Conservation (phyloP, 495 filamentous ascomycete species). For the Penicillium canariense region DNA sequence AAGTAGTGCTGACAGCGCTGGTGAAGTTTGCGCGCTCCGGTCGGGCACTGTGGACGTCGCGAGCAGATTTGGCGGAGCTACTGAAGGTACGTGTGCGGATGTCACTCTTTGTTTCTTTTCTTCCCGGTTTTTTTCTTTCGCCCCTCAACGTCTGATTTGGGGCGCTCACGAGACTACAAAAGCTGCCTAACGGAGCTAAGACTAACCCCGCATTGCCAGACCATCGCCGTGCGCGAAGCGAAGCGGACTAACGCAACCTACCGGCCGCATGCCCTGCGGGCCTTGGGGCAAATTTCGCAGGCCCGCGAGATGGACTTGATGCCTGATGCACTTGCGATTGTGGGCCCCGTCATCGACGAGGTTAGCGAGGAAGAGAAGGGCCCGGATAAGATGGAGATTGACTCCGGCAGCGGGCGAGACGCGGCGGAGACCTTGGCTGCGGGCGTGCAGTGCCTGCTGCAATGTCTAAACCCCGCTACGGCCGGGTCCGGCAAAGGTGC, state of each 20-base stretch:
- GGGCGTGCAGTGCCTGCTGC: slow-evolving; percentile 44
- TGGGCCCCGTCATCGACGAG: slow-evolving; percentile 56
- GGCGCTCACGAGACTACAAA: neutral
- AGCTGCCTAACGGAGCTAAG: neutral
- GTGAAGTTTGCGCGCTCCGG: slow-evolving; percentile 68
- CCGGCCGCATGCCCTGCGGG: slow-evolving; percentile 68
- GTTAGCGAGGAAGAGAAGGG: slow-evolving; percentile 43
- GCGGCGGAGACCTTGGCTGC: slow-evolving; percentile 47
- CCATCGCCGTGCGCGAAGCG: slow-evolving; percentile 77
- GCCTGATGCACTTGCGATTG: slow-evolving; percentile 61
- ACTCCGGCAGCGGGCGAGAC: slow-evolving; percentile 43
- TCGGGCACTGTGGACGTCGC: slow-evolving; percentile 55
- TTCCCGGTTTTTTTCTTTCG: neutral
- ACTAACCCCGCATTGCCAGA: slow-evolving; percentile 26
- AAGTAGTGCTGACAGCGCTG: slow-evolving; percentile 82
- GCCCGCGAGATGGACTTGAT: slow-evolving; percentile 66
- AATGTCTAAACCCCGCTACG: slow-evolving; percentile 40
- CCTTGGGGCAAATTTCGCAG: slow-evolving; percentile 67
- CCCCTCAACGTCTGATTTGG: slow-evolving; percentile 2
- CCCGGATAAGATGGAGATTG: slow-evolving; percentile 68
- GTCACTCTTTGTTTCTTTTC: neutral
- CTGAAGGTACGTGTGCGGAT: slow-evolving; percentile 49
- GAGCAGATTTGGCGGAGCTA: slow-evolving; percentile 44
- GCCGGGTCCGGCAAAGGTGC: slow-evolving; percentile 30
- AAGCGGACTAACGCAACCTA: slow-evolving; percentile 84